Evolutionary conservation across 2,329 filamentous ascomycete genomes (phyloP).

Genomic region (Cladobotryum mycophilum): DNA sequence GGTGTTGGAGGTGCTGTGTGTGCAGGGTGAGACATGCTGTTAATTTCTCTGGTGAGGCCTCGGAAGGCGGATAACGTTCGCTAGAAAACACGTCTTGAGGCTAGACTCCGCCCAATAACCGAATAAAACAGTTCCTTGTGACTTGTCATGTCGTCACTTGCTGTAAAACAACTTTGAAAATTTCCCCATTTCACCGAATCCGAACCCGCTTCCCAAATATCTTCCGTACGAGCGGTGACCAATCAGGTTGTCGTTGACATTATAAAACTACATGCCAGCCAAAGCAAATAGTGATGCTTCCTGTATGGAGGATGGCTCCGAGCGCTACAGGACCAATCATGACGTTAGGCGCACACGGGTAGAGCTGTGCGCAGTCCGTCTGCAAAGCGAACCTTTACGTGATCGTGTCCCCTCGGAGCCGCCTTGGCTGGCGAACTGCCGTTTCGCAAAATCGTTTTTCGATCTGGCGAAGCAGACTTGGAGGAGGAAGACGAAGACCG

Average conservation of each 20-base stretch:
- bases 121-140: conserved; percentile 22
- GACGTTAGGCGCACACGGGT: conserved; percentile 31
- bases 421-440: conserved; percentile 30
- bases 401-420: conserved; percentile 31
- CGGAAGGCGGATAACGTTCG: conserved; percentile 21
- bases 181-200: conserved; percentile 9
- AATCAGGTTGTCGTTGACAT: conserved; percentile 9
- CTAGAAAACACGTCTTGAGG: conserved; percentile 23
- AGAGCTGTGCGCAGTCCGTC: conserved; percentile 33
- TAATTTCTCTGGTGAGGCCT: conserved; percentile 21
- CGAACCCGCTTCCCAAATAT: conserved; percentile 4
- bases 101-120: conserved; percentile 11
- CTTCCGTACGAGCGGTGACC: conserved; percentile 5
- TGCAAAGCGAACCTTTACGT: conserved; percentile 36
- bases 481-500: conserved; percentile 50
- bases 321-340: conserved; percentile 12
- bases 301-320: not conserved
- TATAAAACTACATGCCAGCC: conserved; percentile 10
- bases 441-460: conserved; percentile 40
- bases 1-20: not conserved
- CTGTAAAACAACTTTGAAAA: conserved; percentile 21
- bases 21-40: conserved; percentile 12
- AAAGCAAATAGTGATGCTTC: conserved; percentile 7
- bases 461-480: conserved; percentile 32
- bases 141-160: conserved; percentile 27